These are phyloP conservation scores for Pisolithus marmoratus DNA, from an alignment of 768 basidiomycete species.

Conservation along the genomic window DNA sequence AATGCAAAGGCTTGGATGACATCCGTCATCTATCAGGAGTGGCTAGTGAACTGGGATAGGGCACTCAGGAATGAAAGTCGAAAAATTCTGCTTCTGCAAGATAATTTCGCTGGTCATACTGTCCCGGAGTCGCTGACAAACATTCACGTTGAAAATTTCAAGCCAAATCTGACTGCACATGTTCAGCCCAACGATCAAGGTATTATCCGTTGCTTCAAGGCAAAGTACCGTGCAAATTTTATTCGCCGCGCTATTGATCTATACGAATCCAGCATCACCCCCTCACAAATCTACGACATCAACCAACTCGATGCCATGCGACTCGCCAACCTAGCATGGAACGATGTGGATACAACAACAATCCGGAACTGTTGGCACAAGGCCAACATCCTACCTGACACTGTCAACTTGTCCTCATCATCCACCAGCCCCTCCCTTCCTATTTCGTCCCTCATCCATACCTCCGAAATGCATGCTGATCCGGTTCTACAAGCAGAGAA, in stretches of 20 bases:
- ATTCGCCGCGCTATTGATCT: conserved; percentile 25
- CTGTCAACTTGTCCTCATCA: too few relatives aligned
- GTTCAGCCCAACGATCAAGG: conserved; percentile 34
- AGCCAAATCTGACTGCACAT: conserved; percentile 34
- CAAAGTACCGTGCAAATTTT: conserved; percentile 27
- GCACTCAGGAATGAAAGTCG: conserved; percentile 14
- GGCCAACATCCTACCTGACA: conserved; percentile 27
- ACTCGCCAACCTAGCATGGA: conserved; percentile 30
- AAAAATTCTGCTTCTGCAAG: not conserved
- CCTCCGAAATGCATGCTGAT: not conserved
- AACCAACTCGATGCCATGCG: conserved; percentile 35
- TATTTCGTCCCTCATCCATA: not conserved
- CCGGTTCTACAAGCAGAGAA: not conserved
- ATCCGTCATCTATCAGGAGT: conserved; percentile 27
- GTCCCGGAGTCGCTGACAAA: conserved; percentile 24
- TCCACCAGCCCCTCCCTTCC: not conserved
- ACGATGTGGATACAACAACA: conserved; percentile 25
- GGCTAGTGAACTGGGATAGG: conserved; percentile 29
- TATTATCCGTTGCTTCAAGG: conserved; percentile 22
- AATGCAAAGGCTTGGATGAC: conserved; percentile 39
- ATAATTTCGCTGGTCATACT: conserved; percentile 10
- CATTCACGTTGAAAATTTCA: conserved; percentile 11
- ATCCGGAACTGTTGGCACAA: conserved; percentile 37
- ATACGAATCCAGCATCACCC: conserved; percentile 24
- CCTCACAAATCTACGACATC: conserved; percentile 33